phyloP scores from a whole-genome alignment of 2,329 filamentous ascomycete genomes.

The Ceratocystis huliohia region DNA sequence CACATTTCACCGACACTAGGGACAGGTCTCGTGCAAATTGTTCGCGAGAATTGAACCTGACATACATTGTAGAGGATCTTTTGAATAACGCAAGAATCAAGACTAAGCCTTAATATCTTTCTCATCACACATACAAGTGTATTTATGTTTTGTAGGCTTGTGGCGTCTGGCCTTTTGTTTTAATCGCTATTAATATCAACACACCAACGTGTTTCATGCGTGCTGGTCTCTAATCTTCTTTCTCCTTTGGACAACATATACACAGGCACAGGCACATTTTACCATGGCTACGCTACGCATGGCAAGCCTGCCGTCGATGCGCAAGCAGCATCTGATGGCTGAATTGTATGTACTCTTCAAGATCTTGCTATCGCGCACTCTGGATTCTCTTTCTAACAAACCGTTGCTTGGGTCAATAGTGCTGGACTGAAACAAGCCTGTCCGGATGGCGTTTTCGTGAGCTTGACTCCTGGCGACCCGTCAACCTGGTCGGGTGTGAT shows the following conservation, averaged over 20 bases:
- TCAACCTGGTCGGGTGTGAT: constrained; percentile 81
- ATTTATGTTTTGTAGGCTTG: not conserved
- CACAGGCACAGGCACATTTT: not conserved
- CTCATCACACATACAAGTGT: not conserved
- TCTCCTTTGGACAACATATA: not conserved
- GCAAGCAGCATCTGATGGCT: constrained; percentile 62
- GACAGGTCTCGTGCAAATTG: not conserved
- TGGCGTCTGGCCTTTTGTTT: constrained; percentile 11
- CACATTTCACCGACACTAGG: not conserved
- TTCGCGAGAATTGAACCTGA: not conserved
- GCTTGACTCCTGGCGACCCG: constrained; percentile 66
- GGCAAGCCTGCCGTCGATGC: constrained; percentile 42
- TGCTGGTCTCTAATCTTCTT: not conserved
- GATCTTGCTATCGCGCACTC: not conserved
- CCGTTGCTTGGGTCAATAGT: constrained; percentile 35
- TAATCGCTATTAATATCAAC: not conserved
- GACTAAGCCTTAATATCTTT: not conserved
- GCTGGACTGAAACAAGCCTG: constrained; percentile 68
- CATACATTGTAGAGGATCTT: not conserved
- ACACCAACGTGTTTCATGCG: constrained; percentile 6
- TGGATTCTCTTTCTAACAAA: not conserved
- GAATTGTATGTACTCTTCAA: constrained; percentile 51
- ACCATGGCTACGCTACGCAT: constrained; percentile 36
- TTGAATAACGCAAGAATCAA: not conserved
- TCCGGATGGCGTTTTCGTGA: constrained; percentile 78